Percentiles rank a stretch among this genome's conserved stretches.
Conservation (phyloP, 306 rosid species). For the Fragaria ananassa region DNA sequence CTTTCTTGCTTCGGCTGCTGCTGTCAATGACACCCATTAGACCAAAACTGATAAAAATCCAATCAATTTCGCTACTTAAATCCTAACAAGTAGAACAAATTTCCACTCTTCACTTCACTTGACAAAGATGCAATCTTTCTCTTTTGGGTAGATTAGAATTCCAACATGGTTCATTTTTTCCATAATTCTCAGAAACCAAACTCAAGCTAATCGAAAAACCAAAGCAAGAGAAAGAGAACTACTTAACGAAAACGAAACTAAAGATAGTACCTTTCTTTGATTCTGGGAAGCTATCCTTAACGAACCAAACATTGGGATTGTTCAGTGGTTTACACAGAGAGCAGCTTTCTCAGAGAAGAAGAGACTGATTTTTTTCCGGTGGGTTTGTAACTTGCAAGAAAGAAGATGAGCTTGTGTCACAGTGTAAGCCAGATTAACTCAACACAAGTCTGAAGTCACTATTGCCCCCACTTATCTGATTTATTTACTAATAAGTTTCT, state of each 20-base stretch:
- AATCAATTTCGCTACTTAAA: neutral
- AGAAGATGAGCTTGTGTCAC: neutral
- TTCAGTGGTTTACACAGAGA: neutral
- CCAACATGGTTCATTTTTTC: neutral
- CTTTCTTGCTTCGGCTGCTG: slow-evolving; percentile 49
- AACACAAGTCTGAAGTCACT: neutral
- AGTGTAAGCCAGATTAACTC: neutral
- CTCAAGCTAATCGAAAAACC: neutral
- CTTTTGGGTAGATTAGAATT: slow-evolving; percentile 4
- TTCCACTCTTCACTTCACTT: slow-evolving; percentile 5
- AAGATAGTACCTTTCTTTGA: slow-evolving; percentile 40
- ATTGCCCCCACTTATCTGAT: neutral
- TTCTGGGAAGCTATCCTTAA: slow-evolving; percentile 30
- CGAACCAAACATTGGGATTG: slow-evolving; percentile 40
- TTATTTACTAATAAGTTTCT: too few relatives aligned
- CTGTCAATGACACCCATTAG: slow-evolving; percentile 7
- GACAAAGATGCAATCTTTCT: neutral
- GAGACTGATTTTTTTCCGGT: neutral
- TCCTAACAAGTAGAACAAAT: neutral
- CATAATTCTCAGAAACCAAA: neutral
- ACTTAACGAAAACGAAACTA: neutral
- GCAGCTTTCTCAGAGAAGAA: neutral
- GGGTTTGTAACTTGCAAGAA: neutral
- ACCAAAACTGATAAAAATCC: neutral
- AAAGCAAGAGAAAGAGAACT: neutral